Evolutionary conservation across 139 green algal species (phyloP), one percentile per base, ranked within the genome.

Genomic region (Tetraselmis chui): DNA sequence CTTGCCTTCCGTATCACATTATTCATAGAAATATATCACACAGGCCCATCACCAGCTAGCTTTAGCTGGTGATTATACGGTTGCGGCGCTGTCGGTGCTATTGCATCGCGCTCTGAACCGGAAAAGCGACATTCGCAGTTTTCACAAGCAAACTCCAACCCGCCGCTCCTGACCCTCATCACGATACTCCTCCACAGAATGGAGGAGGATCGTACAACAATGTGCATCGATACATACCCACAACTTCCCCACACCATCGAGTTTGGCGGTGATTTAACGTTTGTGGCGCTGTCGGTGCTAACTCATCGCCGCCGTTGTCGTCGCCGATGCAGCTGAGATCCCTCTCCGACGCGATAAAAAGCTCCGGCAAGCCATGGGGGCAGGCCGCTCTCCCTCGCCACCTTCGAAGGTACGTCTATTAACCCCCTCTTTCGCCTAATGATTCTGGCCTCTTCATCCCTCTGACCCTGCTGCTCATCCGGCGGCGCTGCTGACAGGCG

Each of bases 321-420:
- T 18, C 18, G 45, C 45, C 45, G 11, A 5, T 18, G 45, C 45
- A 67, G 45, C 45, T 67, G 45, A 18, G 18, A 25, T 5, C 45
- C 45, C 45, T 67, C 45, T 67, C 45, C 45, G 18, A 18, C 45
- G 45, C 45, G 11, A 67, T 67, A 5, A 67, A 67, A 67, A 18
- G 11, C 45, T 67, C 45, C 11, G 45, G 45, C 45, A 67, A 67
- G 45, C 45, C 45, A 5, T 67, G 45, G 45, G 45, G 45, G 11
- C 45, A 67, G 45, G 18, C 45, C 18, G 45, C 45, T 2, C 80
- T 89, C 45, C 85, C 80, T 0, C 79, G 85, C 1, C 83, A 89
- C 59, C 76, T 89, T 31, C 81, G 85, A 24, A 85, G 85, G 85
- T 82, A 31, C 27, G 29, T 23, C 32, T 22, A 59, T 0, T 76